phyloP scores from a whole-genome alignment of 73 alveolate genomes.

The Paramecium sonneborni region DNA sequence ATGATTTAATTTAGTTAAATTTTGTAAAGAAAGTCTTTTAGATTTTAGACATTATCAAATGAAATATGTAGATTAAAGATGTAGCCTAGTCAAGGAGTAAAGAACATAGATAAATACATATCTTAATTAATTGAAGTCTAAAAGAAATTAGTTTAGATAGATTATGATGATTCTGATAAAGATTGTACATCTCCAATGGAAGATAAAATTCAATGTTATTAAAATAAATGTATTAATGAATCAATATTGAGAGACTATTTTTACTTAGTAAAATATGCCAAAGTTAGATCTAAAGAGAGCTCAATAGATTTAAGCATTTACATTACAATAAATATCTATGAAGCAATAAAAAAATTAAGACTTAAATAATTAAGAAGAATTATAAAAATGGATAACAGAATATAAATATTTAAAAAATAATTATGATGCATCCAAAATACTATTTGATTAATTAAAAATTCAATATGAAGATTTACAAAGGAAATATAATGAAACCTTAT shows the following conservation, averaged over 20 bases:
- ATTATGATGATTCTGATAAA: not conserved
- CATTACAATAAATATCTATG: not conserved
- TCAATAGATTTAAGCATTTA: not conserved
- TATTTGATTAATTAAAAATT: not conserved
- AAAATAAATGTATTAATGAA: not conserved
- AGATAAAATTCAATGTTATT: not conserved
- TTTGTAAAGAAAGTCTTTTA: not conserved
- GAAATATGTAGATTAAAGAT: not conserved
- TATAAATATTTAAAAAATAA: not conserved
- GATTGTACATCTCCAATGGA: conserved; percentile 4
- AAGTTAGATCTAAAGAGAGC: conserved; percentile 35
- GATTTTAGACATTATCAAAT: not conserved
- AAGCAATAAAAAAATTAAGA: not conserved
- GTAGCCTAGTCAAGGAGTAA: not conserved
- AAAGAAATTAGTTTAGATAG: not conserved
- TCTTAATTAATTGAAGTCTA: not conserved
- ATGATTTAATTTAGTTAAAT: conserved; percentile 13
- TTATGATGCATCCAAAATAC: not conserved
- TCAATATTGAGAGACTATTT: conserved; percentile 14
- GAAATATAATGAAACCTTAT: not conserved
- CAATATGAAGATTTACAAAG: not conserved
- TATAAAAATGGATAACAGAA: conserved; percentile 11
- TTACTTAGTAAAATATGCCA: not conserved
- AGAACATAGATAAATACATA: not conserved
- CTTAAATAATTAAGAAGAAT: not conserved